A percentile compares a stretch with the other conserved stretches of the same genome.
phyloP scores from a whole-genome alignment of 306 rosid species.

The Quillaja saponaria region DNA sequence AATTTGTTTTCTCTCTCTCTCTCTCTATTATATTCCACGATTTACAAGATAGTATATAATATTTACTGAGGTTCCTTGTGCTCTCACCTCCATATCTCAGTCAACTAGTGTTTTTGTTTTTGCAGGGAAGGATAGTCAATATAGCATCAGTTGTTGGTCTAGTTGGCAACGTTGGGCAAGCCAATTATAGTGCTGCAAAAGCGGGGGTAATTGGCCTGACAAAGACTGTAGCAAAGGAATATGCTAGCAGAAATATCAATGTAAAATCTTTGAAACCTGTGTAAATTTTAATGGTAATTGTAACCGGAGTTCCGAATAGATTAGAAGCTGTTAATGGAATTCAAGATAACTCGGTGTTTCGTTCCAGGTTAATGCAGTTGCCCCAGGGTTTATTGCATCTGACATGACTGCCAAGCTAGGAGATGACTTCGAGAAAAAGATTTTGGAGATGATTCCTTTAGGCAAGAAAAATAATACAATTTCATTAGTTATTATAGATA shows the following conservation, averaged over 20 bases:
- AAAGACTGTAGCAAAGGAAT: slow-evolving; percentile 86
- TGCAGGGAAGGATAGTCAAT: slow-evolving; percentile 95
- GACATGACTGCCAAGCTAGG: slow-evolving; percentile 97
- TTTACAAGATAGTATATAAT: slow-evolving; percentile 5
- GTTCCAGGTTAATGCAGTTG: slow-evolving; percentile 89
- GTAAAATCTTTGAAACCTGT: slow-evolving; percentile 38
- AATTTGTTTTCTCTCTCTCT: not conserved
- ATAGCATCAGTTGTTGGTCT: slow-evolving; percentile 93
- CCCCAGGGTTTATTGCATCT: slow-evolving; percentile 95
- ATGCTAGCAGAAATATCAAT: slow-evolving; percentile 83
- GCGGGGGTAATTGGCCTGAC: slow-evolving; percentile 98
- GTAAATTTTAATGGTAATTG: not conserved
- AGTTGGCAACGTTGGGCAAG: slow-evolving; percentile 92
- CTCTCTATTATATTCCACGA: slow-evolving; percentile 14
- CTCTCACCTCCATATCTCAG: slow-evolving; percentile 9
- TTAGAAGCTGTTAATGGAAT: slow-evolving; percentile 23
- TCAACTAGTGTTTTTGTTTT: slow-evolving; percentile 21
- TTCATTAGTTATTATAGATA: slow-evolving; percentile 1
- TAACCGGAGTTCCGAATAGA: not conserved
- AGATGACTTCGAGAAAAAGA: slow-evolving; percentile 77
- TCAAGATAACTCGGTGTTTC: slow-evolving; percentile 20
- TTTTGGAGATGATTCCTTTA: slow-evolving; percentile 76
- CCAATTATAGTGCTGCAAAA: slow-evolving; percentile 97
- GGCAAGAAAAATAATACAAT: slow-evolving; percentile 55
- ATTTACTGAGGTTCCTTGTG: slow-evolving; percentile 9